phyloP scores from a whole-genome alignment of 164 flowering plant genomes.

The Vitis rupestris region DNA sequence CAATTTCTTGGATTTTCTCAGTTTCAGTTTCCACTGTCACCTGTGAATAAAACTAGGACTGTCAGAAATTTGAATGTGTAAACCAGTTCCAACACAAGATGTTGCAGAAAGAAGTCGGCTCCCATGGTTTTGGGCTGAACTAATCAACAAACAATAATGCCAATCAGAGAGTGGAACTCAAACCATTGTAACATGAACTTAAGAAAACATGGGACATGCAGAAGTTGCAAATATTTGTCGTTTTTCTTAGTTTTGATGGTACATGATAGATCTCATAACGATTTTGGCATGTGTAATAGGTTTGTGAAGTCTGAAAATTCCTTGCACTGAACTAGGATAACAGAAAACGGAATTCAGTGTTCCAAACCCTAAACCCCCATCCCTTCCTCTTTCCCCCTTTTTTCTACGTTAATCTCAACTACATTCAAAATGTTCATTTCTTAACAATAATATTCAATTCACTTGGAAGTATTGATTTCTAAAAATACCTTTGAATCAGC shows the following conservation, averaged over 20 bases:
- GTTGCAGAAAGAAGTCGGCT: background rate
- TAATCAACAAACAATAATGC: background rate
- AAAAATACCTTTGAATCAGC: slow-evolving; percentile 43
- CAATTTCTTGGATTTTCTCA: slow-evolving; percentile 33
- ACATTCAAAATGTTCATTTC: background rate
- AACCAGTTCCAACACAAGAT: background rate
- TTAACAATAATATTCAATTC: background rate
- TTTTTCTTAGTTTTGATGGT: too few relatives aligned
- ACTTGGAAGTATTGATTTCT: background rate
- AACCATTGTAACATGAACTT: background rate
- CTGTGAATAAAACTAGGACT: slow-evolving; percentile 29
- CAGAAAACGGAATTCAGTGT: too few relatives aligned
- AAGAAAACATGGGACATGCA: too few relatives aligned
- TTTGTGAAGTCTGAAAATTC: too few relatives aligned
- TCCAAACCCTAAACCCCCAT: too few relatives aligned
- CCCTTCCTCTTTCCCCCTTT: too few relatives aligned
- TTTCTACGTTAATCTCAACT: too few relatives aligned
- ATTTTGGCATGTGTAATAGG: too few relatives aligned
- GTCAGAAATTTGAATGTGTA: background rate
- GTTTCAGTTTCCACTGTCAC: slow-evolving; percentile 33
- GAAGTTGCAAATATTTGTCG: too few relatives aligned
- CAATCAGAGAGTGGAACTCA: background rate
- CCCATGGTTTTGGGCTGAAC: background rate
- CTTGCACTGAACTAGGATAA: too few relatives aligned
- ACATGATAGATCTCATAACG: too few relatives aligned